Evolutionary conservation across 2,329 filamentous ascomycete genomes (phyloP).

Genomic region (Colletotrichum tanaceti): DNA sequence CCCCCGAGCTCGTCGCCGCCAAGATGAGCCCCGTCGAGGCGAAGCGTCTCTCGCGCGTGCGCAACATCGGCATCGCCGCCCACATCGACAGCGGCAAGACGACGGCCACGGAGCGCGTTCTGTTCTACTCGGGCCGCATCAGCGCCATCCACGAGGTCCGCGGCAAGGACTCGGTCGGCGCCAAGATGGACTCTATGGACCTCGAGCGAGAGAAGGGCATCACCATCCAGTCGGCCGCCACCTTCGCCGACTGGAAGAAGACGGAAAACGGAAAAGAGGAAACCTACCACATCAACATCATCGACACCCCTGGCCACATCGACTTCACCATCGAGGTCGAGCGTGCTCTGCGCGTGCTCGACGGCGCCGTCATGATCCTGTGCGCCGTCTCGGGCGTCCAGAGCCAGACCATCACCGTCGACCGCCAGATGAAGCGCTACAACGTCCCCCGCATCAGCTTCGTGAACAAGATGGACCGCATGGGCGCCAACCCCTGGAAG

Average conservation of each 20-base stretch:
- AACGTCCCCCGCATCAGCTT: constrained; percentile 96
- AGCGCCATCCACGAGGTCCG: constrained; percentile 97
- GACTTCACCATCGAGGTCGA: constrained; percentile 99
- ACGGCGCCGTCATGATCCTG: constrained; percentile 98
- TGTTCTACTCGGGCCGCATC: constrained; percentile 98
- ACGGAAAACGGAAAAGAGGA: constrained; percentile 85
- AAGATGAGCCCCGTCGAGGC: constrained; percentile 85
- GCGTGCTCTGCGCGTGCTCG: constrained; percentile 90
- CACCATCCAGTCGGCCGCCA: constrained; percentile 97
- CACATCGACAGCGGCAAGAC: constrained; percentile 99
- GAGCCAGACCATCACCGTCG: constrained; percentile 97
- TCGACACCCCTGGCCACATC: constrained; percentile 98
- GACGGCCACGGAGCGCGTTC: constrained; percentile 93
- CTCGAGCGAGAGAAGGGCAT: constrained; percentile 98
- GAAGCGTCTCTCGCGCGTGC: constrained; percentile 80
- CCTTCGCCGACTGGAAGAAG: constrained; percentile 97
- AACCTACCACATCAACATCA: constrained; percentile 97
- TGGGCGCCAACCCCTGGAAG: constrained; percentile 98
- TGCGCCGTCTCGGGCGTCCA: constrained; percentile 98
- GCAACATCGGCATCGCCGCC: constrained; percentile 98
- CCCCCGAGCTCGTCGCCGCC: constrained; percentile 73
- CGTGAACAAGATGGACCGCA: constrained; percentile 99
- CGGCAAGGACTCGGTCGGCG: constrained; percentile 92
- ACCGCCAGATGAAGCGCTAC: constrained; percentile 98
- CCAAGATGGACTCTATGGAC: constrained; percentile 99